phyloP scores from a whole-genome alignment of 306 rosid genomes.

The Malus sylvestris region DNA sequence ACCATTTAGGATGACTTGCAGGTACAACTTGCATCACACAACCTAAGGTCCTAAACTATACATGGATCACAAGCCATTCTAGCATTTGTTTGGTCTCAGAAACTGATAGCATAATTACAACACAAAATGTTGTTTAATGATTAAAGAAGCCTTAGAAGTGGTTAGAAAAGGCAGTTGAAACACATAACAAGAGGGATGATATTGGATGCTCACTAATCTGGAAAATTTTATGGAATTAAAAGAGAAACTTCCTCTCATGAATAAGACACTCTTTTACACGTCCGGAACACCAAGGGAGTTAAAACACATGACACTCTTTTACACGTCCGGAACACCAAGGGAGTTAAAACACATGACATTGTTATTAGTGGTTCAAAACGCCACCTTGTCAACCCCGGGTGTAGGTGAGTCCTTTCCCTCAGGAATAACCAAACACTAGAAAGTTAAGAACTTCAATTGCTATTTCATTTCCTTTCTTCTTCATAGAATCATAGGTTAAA shows the following conservation, averaged over 20 bases:
- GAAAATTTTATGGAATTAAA: too few species aligned
- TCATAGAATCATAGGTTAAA: slow-evolving; percentile 12
- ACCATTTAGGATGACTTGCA: too few species aligned
- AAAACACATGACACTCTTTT: neutral
- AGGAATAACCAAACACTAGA: neutral
- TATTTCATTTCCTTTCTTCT: neutral
- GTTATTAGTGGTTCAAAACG: neutral
- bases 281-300: fast-evolving
- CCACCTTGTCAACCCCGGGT: too few species aligned
- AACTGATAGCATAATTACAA: neutral
- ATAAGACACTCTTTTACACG: too few species aligned
- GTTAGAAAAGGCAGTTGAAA: too few species aligned
- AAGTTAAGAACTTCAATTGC: neutral
- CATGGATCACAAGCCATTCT: neutral
- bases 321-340: fast-evolving
- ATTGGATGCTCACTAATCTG: too few species aligned
- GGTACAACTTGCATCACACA: too few species aligned
- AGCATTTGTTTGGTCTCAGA: neutral
- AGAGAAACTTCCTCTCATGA: too few species aligned
- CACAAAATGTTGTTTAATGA: neutral
- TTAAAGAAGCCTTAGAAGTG: neutral
- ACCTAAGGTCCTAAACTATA: neutral
- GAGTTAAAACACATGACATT: neutral
- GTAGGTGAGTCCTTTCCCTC: neutral
- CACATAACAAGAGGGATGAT: too few species aligned